Conservation (phyloP, 2,329 filamentous ascomycete species). For the Colletotrichum sp. region DNA sequence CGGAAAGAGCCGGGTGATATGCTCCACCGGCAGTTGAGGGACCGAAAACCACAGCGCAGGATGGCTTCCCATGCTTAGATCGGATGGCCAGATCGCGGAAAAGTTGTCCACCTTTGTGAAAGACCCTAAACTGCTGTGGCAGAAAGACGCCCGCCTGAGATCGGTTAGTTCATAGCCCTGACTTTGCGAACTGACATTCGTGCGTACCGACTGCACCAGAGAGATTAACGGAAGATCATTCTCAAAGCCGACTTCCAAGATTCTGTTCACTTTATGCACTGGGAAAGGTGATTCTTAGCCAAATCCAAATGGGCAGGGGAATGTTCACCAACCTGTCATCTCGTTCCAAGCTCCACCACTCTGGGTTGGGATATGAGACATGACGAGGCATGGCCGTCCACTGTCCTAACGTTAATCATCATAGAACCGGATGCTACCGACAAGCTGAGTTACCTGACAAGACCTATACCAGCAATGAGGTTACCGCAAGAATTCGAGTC, state of each 20-base stretch:
- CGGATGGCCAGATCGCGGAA: background rate
- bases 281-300: background rate
- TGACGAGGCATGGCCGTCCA: background rate
- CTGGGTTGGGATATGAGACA: background rate
- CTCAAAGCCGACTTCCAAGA: background rate
- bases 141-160: background rate
- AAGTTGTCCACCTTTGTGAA: background rate
- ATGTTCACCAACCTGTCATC: background rate
- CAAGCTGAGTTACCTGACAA: background rate
- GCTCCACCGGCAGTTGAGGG: background rate
- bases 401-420: background rate
- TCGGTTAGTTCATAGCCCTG: rapidly evolving
- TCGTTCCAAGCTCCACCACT: background rate
- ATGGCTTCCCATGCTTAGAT: background rate
- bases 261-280: background rate
- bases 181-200: rapidly evolving
- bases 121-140: background rate
- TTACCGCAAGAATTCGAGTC: background rate
- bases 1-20: background rate
- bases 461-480: background rate
- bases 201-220: background rate
- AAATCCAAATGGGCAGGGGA: rapidly evolving
- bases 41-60: background rate
- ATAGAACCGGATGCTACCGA: rapidly evolving
- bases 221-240: background rate